Evolutionary conservation across 108 stramenopile species (phyloP), one percentile per base, ranked within the genome.

Genomic region (Nannochloropsis gaditana): DNA sequence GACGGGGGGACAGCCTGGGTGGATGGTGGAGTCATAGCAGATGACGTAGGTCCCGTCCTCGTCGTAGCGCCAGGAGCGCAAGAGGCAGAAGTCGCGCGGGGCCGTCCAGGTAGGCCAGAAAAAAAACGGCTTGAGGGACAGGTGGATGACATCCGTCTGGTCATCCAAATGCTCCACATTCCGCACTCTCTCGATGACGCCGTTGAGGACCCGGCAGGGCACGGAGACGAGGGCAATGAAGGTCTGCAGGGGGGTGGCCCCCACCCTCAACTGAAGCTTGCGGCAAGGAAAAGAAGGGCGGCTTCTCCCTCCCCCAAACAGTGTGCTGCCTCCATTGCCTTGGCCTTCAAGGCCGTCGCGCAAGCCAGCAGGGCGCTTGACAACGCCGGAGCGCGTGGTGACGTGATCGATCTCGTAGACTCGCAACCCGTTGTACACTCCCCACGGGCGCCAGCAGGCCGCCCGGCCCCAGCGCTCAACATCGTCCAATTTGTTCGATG

Each of bases 31-130:
- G 44, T 95, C 95, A 79, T 92, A 93, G 88, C 93, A 94, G 79
- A 96, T 90, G 41, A 94, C 91, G 87, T 95, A 96, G 43, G 90
- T 92, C 1, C 95, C 95, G 87, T 96, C 95, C 85, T 93, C 93
- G 82, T 95, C 94, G 59, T 92, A 91, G 59, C 94, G 91, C 96
- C 96, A 96, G 90, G 95, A 96, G 73, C 96, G 91, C 47, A 86
- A 89, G 21, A 97, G 84, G 84, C 94, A 93, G 85, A 93, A 97
- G 85, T 97, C 96, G 45, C 96, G 92, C 5, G 96, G 94, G 82
- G 92, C 89, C 10, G 96, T 94, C 96, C 95, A 96, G 19, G 94
- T 93, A 44, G 95, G 94, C 84, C 93, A 94, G 5, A 96, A 87
- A 87, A 93, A 96, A 5, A 96, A 86, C 42, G 94, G 94, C 4